Conservation (phyloP, 1,139 yeast species). For the Yamadazyma spencermartinsiae region DNA sequence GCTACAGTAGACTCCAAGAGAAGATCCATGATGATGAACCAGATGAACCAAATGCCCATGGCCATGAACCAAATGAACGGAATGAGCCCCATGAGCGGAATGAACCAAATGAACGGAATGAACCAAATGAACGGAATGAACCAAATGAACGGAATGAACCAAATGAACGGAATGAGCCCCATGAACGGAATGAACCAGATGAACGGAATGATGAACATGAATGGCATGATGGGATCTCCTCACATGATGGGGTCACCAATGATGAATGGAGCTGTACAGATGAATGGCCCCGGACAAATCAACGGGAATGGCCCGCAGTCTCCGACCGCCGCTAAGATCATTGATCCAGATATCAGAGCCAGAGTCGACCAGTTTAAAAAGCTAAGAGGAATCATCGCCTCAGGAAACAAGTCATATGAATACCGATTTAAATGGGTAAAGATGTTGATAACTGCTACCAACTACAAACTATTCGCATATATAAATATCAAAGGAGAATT, state of each 20-base stretch:
- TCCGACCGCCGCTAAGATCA: neutral
- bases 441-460: conserved; percentile 44
- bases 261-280: conserved; percentile 1
- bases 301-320: conserved; percentile 11
- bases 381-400: conserved; percentile 39
- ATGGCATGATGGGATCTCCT: conserved; percentile 32
- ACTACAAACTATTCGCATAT: conserved; percentile 40
- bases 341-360: conserved; percentile 26
- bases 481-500: conserved; percentile 49
- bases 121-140: neutral
- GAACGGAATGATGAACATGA: conserved; percentile 1
- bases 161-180: neutral
- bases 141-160: neutral
- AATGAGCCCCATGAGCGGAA: neutral
- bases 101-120: neutral
- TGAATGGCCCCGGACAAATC: conserved; percentile 4
- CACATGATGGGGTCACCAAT: conserved; percentile 2
- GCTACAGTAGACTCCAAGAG: conserved; percentile 21
- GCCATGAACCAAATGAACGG: conserved; percentile 7
- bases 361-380: conserved; percentile 38
- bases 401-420: conserved; percentile 46
- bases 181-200: neutral
- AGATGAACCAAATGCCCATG: conserved; percentile 5
- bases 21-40: conserved; percentile 19
- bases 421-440: conserved; percentile 47